Percentiles rank a stretch among this genome's conserved stretches.
phyloP scores from a whole-genome alignment of 208 protist genomes.

The Leishmania mexicana region DNA sequence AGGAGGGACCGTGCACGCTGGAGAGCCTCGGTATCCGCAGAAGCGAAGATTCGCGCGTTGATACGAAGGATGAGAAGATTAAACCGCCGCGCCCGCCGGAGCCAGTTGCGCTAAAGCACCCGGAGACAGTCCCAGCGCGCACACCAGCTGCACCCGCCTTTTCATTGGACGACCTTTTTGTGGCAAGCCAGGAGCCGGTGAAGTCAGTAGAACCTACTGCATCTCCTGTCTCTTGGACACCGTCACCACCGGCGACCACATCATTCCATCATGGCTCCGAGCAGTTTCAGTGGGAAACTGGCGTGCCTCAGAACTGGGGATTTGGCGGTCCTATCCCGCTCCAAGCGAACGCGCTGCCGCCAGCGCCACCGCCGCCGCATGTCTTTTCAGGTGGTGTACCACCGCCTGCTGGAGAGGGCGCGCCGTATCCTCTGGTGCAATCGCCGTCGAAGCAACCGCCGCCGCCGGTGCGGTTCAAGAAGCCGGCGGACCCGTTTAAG shows the following conservation, averaged over 20 bases:
- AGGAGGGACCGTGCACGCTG: constrained; percentile 43
- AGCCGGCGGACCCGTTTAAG: constrained; percentile 49
- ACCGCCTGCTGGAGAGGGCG: neutral
- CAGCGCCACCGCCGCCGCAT: neutral
- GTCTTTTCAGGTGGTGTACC: neutral
- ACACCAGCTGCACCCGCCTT: constrained; percentile 16
- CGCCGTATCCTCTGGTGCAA: neutral
- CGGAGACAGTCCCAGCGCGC: neutral
- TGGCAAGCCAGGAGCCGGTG: neutral
- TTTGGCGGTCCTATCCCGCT: neutral
- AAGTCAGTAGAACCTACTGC: constrained; percentile 1
- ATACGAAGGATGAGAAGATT: constrained; percentile 17
- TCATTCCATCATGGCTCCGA: neutral
- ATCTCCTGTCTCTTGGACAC: neutral
- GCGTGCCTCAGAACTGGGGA: constrained; percentile 24
- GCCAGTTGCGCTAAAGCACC: neutral
- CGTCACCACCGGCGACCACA: neutral
- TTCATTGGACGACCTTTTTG: constrained; percentile 55
- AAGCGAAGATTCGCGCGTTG: constrained; percentile 5
- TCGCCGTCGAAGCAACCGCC: neutral
- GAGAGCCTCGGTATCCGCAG: constrained; percentile 59
- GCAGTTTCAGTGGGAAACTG: constrained; percentile 16
- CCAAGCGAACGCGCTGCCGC: neutral
- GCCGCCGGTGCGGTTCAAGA: constrained; percentile 13
- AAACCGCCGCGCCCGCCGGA: neutral